These are phyloP conservation scores for Guadua angustifolia DNA, from an alignment of 176 grass and related monocot genomes.

Conservation along the genomic window DNA sequence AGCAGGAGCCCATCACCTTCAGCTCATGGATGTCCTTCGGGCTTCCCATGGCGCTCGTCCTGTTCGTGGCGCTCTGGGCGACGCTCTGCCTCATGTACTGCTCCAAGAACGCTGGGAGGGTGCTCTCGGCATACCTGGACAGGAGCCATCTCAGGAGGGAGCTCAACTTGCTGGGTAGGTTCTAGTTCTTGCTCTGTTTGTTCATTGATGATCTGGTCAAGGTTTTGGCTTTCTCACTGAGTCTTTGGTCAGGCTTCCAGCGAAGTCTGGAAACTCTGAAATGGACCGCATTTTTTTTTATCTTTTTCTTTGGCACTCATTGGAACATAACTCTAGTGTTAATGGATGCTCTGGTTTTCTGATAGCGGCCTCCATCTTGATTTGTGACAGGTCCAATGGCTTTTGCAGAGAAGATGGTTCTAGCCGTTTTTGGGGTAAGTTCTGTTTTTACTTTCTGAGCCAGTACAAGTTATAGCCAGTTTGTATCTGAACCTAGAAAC, in stretches of 20 bases:
- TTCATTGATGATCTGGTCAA: too few relatives aligned
- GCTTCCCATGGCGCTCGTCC: slow-evolving; percentile 67
- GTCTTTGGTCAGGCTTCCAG: too few relatives aligned
- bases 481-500: not conserved
- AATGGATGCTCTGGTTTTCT: not conserved
- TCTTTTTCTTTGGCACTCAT: too few relatives aligned
- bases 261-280: too few relatives aligned
- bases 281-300: too few relatives aligned
- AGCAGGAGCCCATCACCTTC: slow-evolving; percentile 71
- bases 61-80: slow-evolving; percentile 68
- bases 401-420: slow-evolving; percentile 96
- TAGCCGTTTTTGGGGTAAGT: slow-evolving; percentile 77
- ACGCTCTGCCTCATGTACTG: slow-evolving; percentile 72
- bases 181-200: not conserved
- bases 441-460: not conserved
- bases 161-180: slow-evolving; percentile 71
- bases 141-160: slow-evolving; percentile 76
- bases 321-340: not conserved
- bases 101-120: slow-evolving; percentile 63
- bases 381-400: slow-evolving; percentile 77
- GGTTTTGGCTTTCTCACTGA: too few relatives aligned
- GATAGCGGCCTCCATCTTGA: not conserved
- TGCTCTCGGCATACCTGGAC: slow-evolving; percentile 75
- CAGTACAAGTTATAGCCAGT: not conserved
- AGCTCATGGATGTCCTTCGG: slow-evolving; percentile 90